Conservation (phyloP, 306 rosid species). For the Castanea sativa region DNA sequence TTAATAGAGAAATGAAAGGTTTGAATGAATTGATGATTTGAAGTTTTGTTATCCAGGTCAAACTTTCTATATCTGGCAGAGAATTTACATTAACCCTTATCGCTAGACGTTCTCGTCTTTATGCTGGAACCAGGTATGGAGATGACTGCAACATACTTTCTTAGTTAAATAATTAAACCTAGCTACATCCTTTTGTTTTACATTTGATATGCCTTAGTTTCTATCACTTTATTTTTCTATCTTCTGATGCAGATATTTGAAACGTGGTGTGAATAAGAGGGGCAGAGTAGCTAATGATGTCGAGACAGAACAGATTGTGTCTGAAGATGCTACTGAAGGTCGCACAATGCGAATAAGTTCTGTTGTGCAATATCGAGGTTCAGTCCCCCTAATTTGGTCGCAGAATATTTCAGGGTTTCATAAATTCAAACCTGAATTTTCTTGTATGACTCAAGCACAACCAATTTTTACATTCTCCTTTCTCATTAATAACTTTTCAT, state of each 20-base stretch:
- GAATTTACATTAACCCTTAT: constrained; percentile 70
- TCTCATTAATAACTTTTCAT: not conserved
- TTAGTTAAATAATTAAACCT: not conserved
- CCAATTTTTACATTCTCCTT: constrained; percentile 12
- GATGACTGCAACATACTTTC: constrained; percentile 6
- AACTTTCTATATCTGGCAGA: constrained; percentile 62
- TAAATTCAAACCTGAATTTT: constrained; percentile 75
- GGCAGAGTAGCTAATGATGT: constrained; percentile 99
- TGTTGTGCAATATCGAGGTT: constrained; percentile 85
- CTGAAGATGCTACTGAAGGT: constrained; percentile 56
- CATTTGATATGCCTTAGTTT: constrained; percentile 13
- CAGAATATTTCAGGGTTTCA: constrained; percentile 80
- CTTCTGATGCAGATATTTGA: constrained; percentile 64
- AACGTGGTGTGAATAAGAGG: constrained; percentile 90
- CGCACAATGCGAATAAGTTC: constrained; percentile 77
- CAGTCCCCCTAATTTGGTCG: constrained; percentile 97
- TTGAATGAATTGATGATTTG: constrained; percentile 27
- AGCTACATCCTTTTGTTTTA: constrained; percentile 6
- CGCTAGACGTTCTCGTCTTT: constrained; percentile 94
- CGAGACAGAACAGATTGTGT: constrained; percentile 91
- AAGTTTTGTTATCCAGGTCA: constrained; percentile 50
- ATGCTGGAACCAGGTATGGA: constrained; percentile 94
- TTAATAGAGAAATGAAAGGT: constrained; percentile 5
- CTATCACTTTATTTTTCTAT: constrained; percentile 18
- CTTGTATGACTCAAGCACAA: constrained; percentile 45